Evolutionary conservation across 441 rosid genomes (phyloP).

Genomic region (Euphorbia schlechtendalii): DNA sequence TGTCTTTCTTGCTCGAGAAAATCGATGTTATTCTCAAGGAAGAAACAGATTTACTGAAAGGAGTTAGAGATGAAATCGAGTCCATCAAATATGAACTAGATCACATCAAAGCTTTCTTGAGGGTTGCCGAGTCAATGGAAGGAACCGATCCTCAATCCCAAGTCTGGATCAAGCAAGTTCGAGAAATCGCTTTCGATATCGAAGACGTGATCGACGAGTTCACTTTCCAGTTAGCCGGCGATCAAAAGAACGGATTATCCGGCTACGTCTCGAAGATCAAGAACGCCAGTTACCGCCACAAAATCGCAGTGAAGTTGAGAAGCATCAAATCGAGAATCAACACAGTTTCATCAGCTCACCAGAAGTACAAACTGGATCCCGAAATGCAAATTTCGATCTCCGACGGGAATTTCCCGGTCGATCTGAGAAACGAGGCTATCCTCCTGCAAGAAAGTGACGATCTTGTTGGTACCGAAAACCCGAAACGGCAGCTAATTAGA

Average conservation of each 20-base stretch:
- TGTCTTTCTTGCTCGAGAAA: slow-evolving; percentile 23
- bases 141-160: slow-evolving; percentile 14
- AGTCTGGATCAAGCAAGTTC: slow-evolving; percentile 9
- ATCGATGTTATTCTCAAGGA: slow-evolving; percentile 10
- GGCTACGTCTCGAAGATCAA: not conserved
- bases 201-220: slow-evolving; percentile 19
- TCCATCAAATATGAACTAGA: slow-evolving; percentile 26
- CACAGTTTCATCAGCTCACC: not conserved
- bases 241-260: not conserved
- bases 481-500: slow-evolving; percentile 25
- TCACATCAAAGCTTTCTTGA: slow-evolving; percentile 28
- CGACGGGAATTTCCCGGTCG: slow-evolving; percentile 6
- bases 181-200: slow-evolving; percentile 9
- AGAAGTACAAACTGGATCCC: not conserved
- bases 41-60: slow-evolving; percentile 20
- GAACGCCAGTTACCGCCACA: not conserved
- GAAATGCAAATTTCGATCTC: not conserved
- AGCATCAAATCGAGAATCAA: slow-evolving; percentile 1
- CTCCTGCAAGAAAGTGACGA: slow-evolving; percentile 30
- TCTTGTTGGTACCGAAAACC: slow-evolving; percentile 32
- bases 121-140: slow-evolving; percentile 28
- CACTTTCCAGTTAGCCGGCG: not conserved
- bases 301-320: slow-evolving; percentile 5
- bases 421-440: slow-evolving; percentile 28
- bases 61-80: slow-evolving; percentile 23